Evolutionary conservation across 129 eudicot species (phyloP), one percentile per base, ranked within the genome.

Genomic region (Calendula officinalis): DNA sequence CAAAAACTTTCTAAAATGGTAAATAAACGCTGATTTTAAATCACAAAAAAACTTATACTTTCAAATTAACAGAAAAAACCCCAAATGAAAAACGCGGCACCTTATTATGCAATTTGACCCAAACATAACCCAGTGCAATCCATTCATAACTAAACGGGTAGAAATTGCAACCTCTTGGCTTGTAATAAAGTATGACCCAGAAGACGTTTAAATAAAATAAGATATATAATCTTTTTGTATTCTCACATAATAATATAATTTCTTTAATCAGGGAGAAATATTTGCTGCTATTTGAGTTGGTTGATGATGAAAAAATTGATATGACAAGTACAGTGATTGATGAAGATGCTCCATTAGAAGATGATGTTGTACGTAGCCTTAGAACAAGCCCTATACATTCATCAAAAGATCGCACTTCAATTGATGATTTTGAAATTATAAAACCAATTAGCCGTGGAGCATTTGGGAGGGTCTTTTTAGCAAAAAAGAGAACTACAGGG

Each of bases 371-470:
- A 37, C 96, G 95, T 55, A 91, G 98, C 75, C 84, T 92, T 70
- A 78, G 96, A 66, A 87, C 96, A 72, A 92, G 98, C 68, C 98
- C 98, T 3, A 69, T 92, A 30, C 98, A 92, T 79, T 64, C 96
- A 56, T 68, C 75, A 47, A 92, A 83, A 73, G 98, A 92, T 51
- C 90, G 98, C 11, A 92, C 98, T 34, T 92, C 98, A 10, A 92
- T 92, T 46, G 98, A 92, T 60, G 95, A 88, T 82, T 92, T 92
- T 73, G 98, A 92, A 81, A 92, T 92, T 49, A 92, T 92, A 41
- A 92, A 92, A 77, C 98, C 98, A 46, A 92, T 92, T 11, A 92
- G 98, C 66, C 98, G 98, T 61, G 98, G 98, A 48, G 98, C 98
- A 30, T 92, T 92, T 35, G 98, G 98, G 14, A 86, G 98, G 47